Conservation (phyloP, 768 basidiomycete species). For the Pholiota microspora region DNA sequence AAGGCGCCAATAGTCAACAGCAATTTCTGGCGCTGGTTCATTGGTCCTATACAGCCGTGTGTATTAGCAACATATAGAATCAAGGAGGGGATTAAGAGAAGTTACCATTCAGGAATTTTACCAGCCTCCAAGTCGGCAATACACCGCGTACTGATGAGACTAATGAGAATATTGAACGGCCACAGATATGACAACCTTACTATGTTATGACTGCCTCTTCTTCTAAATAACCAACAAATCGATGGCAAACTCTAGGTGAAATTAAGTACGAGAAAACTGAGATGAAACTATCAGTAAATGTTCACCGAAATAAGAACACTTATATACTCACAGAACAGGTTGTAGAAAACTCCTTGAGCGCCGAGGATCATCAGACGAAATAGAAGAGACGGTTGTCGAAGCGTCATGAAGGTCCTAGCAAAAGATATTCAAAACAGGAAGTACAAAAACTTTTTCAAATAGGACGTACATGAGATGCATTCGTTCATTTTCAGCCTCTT, state of each 20-base stretch:
- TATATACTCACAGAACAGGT: constrained; percentile 70
- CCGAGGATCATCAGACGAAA: constrained; percentile 84
- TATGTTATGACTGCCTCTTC: constrained; percentile 96
- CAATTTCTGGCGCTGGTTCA: constrained; percentile 79
- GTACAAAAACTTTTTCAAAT: not conserved
- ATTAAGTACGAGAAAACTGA: constrained; percentile 76
- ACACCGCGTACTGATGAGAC: constrained; percentile 62
- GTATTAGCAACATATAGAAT: not conserved
- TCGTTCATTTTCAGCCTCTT: constrained; percentile 96
- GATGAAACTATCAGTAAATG: constrained; percentile 10
- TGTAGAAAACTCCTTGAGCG: constrained; percentile 91
- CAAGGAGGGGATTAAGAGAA: not conserved
- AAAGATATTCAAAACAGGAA: constrained; percentile 12
- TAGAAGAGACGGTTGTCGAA: constrained; percentile 74
- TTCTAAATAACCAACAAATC: constrained; percentile 90
- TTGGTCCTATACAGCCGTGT: constrained; percentile 48
- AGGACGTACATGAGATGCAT: constrained; percentile 83
- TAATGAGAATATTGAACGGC: not conserved
- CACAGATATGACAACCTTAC: constrained; percentile 43
- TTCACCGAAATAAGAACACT: not conserved
- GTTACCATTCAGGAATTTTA: constrained; percentile 47
- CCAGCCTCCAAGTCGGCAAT: constrained; percentile 84
- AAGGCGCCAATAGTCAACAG: constrained; percentile 95
- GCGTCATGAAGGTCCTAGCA: constrained; percentile 89
- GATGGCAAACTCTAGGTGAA: constrained; percentile 75